Percentiles rank a stretch among this genome's conserved stretches.
Conservation (phyloP, 306 rosid genomes). For the Mimosa pudica region DNA sequence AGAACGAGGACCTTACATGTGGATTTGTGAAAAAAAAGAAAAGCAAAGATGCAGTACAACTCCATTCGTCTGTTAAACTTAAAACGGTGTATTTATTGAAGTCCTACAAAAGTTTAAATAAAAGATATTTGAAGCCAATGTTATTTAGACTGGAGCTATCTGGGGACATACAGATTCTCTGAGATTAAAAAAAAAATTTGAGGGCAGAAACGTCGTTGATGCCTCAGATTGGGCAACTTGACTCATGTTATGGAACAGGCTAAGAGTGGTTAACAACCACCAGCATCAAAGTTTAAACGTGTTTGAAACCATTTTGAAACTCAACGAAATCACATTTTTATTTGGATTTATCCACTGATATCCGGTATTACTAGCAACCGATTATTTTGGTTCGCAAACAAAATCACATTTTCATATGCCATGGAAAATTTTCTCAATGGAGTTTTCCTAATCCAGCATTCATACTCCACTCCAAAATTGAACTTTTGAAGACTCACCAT, state of each 20-base stretch:
- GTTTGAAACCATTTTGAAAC: too few species aligned
- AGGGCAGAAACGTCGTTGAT: neutral
- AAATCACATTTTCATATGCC: neutral
- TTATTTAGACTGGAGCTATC: neutral
- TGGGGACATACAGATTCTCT: constrained; percentile 17
- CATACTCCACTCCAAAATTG: too few species aligned
- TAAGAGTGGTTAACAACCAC: neutral
- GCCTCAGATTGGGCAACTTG: neutral
- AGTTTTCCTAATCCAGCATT: neutral
- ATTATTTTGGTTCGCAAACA: neutral
- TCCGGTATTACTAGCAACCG: too few species aligned
- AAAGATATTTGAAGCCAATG: neutral
- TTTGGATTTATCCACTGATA: too few species aligned
- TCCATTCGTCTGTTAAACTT: constrained; percentile 9
- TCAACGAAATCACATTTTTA: neutral
- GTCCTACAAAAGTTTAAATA: neutral
- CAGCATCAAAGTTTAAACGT: neutral
- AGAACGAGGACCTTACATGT: constrained; percentile 31
- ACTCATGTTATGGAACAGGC: neutral
- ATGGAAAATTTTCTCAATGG: neutral
- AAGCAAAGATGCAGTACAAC: constrained; percentile 29
- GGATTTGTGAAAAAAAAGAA: neutral
- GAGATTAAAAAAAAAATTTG: neutral
- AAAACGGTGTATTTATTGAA: neutral
- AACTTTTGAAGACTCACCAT: neutral